These are phyloP conservation scores for Eucalyptus pauciflora DNA, from an alignment of 345 rosid species.

Conservation along the genomic window DNA sequence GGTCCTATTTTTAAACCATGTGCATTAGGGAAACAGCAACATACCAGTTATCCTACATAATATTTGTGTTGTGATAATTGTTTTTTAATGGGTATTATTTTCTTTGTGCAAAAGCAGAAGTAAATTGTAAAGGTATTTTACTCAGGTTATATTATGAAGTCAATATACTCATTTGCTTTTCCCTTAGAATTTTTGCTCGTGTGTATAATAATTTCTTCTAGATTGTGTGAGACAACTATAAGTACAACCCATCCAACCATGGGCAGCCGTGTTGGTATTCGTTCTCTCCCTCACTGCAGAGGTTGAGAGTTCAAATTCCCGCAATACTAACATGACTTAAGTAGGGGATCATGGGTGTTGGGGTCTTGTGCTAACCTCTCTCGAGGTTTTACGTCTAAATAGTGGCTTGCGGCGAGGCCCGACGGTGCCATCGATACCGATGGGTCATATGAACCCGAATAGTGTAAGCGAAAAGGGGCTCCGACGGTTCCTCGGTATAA, in stretches of 20 bases:
- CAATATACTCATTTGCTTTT: neutral
- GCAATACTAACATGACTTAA: too few relatives aligned
- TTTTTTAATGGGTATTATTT: neutral
- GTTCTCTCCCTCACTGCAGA: too few relatives aligned
- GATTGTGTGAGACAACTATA: neutral
- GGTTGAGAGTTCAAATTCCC: too few relatives aligned
- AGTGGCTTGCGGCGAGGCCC: too few relatives aligned
- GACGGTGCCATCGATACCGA: too few relatives aligned
- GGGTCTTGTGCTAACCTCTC: too few relatives aligned
- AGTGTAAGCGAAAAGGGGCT: too few relatives aligned
- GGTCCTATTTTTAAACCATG: neutral
- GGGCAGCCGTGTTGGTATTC: too few relatives aligned
- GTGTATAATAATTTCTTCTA: neutral
- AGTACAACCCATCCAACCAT: neutral
- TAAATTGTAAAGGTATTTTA: neutral
- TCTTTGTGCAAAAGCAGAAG: neutral
- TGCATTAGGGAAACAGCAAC: neutral
- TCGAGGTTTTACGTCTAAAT: too few relatives aligned
- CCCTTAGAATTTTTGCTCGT: neutral
- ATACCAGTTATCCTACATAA: neutral
- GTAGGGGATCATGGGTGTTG: too few relatives aligned
- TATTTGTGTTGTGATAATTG: neutral
- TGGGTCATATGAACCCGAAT: too few relatives aligned
- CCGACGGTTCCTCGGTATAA: too few relatives aligned
- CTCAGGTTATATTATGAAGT: neutral